Conservation (phyloP, 495 filamentous ascomycete genomes). For the Pyronema domesticum region DNA sequence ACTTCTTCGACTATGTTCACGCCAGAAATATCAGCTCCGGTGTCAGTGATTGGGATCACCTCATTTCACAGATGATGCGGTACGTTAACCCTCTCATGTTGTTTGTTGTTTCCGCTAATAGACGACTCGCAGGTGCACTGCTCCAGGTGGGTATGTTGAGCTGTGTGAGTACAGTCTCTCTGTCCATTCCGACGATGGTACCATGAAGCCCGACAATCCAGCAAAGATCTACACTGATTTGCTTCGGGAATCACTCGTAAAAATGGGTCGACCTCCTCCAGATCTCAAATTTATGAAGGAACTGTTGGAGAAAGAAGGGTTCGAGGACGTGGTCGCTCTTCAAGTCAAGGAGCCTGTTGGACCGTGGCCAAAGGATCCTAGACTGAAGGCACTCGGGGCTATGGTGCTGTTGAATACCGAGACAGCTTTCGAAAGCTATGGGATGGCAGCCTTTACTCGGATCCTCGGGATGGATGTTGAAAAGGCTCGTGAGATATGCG, state of each 20-base stretch:
- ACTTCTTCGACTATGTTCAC: conserved; percentile 30
- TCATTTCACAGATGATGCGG: background rate
- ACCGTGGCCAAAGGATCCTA: conserved; percentile 3
- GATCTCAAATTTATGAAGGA: background rate
- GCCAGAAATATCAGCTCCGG: conserved; percentile 23
- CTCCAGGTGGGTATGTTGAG: background rate
- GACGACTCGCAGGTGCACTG: background rate
- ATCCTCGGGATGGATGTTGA: background rate
- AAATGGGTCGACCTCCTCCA: background rate
- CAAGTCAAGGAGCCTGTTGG: conserved; percentile 4
- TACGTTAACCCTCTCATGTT: background rate
- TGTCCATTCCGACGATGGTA: background rate
- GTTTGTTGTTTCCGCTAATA: background rate
- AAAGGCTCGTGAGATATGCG: background rate
- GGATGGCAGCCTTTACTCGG: background rate
- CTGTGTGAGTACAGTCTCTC: background rate
- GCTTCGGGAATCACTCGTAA: background rate
- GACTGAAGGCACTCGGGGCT: background rate
- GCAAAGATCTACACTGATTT: background rate
- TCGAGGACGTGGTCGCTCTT: background rate
- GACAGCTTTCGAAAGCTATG: background rate
- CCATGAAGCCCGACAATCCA: background rate
- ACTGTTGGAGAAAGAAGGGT: background rate
- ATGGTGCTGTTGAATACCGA: background rate
- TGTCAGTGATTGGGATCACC: conserved; percentile 21